These are phyloP conservation scores for Austropuccinia psidii DNA, from an alignment of 1,284 basidiomycete species.

Conservation along the genomic window DNA sequence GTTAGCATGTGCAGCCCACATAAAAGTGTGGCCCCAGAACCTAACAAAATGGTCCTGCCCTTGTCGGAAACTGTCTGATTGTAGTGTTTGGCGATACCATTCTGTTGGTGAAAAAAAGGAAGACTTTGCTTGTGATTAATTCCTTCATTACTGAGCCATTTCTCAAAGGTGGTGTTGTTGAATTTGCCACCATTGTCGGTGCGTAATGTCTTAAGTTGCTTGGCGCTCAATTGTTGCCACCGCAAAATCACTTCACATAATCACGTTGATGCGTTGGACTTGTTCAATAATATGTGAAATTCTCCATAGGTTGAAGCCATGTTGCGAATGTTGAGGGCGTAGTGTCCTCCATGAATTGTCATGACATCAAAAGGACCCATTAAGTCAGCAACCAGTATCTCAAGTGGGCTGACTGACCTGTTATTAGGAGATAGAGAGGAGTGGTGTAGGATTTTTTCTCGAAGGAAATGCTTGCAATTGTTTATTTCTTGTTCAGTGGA, in stretches of 20 bases:
- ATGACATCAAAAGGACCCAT: constrained; percentile 1
- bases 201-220: background rate
- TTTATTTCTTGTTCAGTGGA: background rate
- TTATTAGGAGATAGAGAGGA: background rate
- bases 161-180: background rate
- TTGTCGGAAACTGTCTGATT: constrained; percentile 12
- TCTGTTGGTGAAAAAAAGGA: constrained; percentile 18
- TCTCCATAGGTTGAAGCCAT: constrained; percentile 3
- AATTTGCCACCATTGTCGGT: constrained; percentile 22
- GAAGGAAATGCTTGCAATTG: constrained; percentile 6
- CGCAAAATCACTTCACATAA: background rate
- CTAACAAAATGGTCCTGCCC: background rate
- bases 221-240: background rate
- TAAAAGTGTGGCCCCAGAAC: constrained; percentile 13
- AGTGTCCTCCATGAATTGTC: background rate
- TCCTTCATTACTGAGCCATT: constrained; percentile 1
- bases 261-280: background rate
- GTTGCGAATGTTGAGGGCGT: background rate
- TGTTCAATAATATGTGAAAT: background rate
- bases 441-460: background rate
- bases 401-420: background rate
- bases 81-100: constrained; percentile 3
- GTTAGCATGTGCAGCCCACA: background rate
- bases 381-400: constrained; percentile 6
- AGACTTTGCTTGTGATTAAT: constrained; percentile 14